These are phyloP conservation scores for Claviceps sp. DNA, from an alignment of 2,329 filamentous ascomycete genomes.

Conservation along the genomic window DNA sequence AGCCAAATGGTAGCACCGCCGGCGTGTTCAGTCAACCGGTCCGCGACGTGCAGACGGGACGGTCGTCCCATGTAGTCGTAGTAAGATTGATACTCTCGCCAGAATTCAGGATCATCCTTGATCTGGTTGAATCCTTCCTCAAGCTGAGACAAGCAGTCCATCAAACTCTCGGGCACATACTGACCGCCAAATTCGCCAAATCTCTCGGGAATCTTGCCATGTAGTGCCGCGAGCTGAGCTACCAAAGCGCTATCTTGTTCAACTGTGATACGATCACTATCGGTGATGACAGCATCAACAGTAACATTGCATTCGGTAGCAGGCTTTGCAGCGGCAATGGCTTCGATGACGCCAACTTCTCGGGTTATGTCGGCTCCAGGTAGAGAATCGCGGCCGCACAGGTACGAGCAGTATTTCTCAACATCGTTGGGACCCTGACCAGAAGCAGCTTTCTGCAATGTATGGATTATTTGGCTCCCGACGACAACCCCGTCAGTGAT, in stretches of 20 bases:
- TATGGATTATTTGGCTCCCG: conserved; percentile 85
- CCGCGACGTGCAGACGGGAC: conserved; percentile 78
- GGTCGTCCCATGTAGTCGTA: conserved; percentile 96
- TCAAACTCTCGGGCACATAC: conserved; percentile 92
- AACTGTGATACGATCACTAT: conserved; percentile 51
- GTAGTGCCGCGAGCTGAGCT: conserved; percentile 75
- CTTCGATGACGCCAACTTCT: conserved; percentile 59
- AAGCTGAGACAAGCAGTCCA: conserved; percentile 88
- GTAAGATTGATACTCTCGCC: conserved; percentile 92
- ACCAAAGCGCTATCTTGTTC: conserved; percentile 47
- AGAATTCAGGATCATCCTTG: conserved; percentile 79
- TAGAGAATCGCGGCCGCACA: conserved; percentile 33
- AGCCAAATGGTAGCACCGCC: conserved; percentile 94
- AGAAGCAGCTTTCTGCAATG: conserved; percentile 33
- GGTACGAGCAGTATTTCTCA: conserved; percentile 71
- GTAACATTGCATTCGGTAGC: conserved; percentile 29
- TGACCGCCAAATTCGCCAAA: conserved; percentile 96
- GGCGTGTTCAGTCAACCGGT: conserved; percentile 75
- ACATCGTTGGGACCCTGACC: conserved; percentile 48
- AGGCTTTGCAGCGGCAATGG: conserved; percentile 40
- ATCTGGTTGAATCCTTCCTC: conserved; percentile 85
- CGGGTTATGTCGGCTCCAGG: conserved; percentile 32
- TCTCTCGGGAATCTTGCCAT: conserved; percentile 65
- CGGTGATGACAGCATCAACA: conserved; percentile 46
- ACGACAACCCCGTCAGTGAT: conserved; percentile 93